A percentile compares a stretch with the other conserved stretches of the same genome.
Conservation (phyloP, 2,329 filamentous ascomycete species). For the Parafenestella ontariensis region DNA sequence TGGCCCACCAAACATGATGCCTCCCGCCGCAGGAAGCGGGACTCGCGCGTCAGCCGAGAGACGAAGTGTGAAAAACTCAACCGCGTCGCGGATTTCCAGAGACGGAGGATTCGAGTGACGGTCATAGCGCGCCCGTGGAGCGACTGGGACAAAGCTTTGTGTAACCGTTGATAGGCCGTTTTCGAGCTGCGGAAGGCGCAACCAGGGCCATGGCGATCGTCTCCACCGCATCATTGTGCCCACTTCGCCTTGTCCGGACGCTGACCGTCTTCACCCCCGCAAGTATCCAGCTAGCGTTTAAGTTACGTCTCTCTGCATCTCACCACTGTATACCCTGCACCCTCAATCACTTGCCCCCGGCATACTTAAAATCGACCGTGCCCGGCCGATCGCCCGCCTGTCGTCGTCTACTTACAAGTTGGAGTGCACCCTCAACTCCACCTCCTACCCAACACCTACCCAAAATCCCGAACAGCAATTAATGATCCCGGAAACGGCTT, state of each 20-base stretch:
- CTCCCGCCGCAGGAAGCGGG: slow-evolving; percentile 6
- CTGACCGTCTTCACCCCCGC: slow-evolving; percentile 25
- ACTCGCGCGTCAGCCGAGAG: slow-evolving; percentile 14
- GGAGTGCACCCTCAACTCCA: neutral
- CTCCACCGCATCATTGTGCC: slow-evolving; percentile 1
- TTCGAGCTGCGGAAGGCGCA: slow-evolving; percentile 12
- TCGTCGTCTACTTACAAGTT: slow-evolving; percentile 3
- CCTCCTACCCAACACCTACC: neutral
- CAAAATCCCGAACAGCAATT: slow-evolving; percentile 30
- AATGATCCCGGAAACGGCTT: slow-evolving; percentile 48
- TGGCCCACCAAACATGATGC: slow-evolving; percentile 4
- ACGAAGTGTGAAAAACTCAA: slow-evolving; percentile 19
- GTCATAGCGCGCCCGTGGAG: slow-evolving; percentile 19
- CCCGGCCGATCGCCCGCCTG: slow-evolving; percentile 1
- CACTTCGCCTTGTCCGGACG: slow-evolving; percentile 19
- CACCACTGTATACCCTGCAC: neutral
- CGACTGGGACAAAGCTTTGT: slow-evolving; percentile 5
- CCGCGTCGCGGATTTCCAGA: slow-evolving; percentile 2
- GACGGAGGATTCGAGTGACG: slow-evolving; percentile 12
- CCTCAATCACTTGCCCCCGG: neutral
- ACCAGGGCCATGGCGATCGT: slow-evolving; percentile 4
- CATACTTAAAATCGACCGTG: slow-evolving; percentile 13
- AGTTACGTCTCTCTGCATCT: neutral
- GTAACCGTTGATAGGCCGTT: slow-evolving; percentile 22
- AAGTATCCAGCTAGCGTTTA: slow-evolving; percentile 15